Percentiles rank a stretch among this genome's conserved stretches.
These are phyloP conservation scores for Sphenostylis stenocarpa DNA, from an alignment of 306 rosid species.

Conservation along the genomic window DNA sequence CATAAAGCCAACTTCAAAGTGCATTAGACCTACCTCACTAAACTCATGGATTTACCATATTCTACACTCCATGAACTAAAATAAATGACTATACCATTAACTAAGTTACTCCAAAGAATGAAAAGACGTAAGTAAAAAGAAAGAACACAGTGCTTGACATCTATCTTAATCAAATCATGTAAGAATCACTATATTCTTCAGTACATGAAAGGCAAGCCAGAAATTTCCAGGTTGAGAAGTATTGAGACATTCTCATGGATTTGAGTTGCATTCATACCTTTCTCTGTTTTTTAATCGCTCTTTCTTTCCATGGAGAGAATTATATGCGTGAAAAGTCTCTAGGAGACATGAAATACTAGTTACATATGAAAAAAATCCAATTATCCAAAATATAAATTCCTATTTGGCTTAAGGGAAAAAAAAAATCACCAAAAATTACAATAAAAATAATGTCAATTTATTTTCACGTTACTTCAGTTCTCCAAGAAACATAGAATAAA, in stretches of 20 bases:
- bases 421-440: neutral
- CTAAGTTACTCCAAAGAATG: neutral
- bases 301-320: neutral
- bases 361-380: neutral
- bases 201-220: neutral
- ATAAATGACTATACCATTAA: neutral
- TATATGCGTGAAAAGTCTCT: neutral
- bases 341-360: constrained; percentile 2
- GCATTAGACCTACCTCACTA: neutral
- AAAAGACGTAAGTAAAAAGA: too few species aligned
- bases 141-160: neutral
- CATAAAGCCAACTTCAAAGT: constrained; percentile 7
- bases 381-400: neutral
- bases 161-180: constrained; percentile 7
- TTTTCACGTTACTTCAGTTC: neutral
- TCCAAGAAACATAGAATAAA: neutral
- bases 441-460: neutral
- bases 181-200: neutral
- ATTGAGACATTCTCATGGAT: neutral
- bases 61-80: neutral
- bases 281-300: neutral
- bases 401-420: neutral
- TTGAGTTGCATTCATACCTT: constrained; percentile 14
- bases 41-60: neutral
- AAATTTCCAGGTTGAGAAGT: constrained; percentile 12